Conservation (phyloP, 345 rosid species). For the Arabidopsis suecica region DNA sequence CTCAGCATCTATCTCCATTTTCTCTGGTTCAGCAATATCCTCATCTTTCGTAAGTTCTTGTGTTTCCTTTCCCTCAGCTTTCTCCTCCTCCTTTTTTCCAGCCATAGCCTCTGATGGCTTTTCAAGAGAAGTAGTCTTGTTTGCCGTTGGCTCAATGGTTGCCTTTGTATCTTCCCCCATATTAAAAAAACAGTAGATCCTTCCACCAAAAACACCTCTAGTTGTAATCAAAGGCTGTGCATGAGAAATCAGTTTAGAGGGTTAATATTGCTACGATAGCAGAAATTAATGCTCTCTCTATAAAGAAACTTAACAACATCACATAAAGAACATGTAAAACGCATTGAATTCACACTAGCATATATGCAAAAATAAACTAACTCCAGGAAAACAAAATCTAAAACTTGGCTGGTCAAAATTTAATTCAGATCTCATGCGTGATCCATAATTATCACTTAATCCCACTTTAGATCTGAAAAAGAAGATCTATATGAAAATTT, state of each 20-base stretch:
- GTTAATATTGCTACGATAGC: neutral
- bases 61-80: conserved; percentile 27
- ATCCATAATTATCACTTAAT: conserved; percentile 2
- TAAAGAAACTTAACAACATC: neutral
- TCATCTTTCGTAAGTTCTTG: conserved; percentile 26
- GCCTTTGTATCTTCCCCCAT: conserved; percentile 69
- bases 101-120: conserved; percentile 47
- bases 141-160: conserved; percentile 53
- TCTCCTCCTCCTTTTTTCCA: conserved; percentile 37
- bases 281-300: neutral
- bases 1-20: conserved; percentile 39
- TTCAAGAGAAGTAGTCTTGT: conserved; percentile 49
- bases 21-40: conserved; percentile 27
- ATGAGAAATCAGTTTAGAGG: conserved; percentile 20
- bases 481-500: neutral
- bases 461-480: conserved; percentile 25
- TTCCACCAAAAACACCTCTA: conserved; percentile 1
- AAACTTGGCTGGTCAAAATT: neutral
- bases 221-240: conserved; percentile 37
- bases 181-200: conserved; percentile 26
- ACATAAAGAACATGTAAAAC: conserved; percentile 4
- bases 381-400: neutral
- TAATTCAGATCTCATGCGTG: conserved; percentile 25
- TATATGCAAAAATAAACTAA: neutral
- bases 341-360: conserved; percentile 1